Evolutionary conservation across 2,329 filamentous ascomycete species (phyloP).

Genomic region (Claviceps cyperi): DNA sequence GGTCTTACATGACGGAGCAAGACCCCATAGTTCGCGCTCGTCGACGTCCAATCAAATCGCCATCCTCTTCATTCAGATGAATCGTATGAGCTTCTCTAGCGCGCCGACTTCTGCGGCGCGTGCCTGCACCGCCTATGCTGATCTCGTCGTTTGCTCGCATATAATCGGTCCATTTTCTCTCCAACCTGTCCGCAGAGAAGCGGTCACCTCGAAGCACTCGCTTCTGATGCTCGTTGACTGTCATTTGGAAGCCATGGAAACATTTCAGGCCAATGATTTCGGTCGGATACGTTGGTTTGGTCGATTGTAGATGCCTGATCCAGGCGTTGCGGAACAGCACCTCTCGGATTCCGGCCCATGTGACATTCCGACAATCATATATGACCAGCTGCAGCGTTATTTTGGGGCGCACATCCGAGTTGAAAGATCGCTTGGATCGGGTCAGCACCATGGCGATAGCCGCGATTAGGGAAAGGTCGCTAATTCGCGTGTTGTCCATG

Average conservation of each 20-base stretch:
- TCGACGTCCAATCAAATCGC: constrained; percentile 39
- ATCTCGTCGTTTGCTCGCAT: constrained; percentile 89
- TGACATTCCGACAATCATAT: constrained; percentile 85
- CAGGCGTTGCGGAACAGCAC: constrained; percentile 76
- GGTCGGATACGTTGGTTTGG: constrained; percentile 45
- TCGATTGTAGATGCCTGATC: constrained; percentile 34
- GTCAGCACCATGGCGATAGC: constrained; percentile 65
- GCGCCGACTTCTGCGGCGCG: constrained; percentile 56
- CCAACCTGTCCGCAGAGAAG: constrained; percentile 58
- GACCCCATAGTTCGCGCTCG: constrained; percentile 49
- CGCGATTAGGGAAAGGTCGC: constrained; percentile 73
- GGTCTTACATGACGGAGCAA: constrained; percentile 48
- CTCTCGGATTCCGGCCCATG: constrained; percentile 82
- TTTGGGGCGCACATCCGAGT: constrained; percentile 27
- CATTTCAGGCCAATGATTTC: constrained; percentile 81
- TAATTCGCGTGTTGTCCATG: constrained; percentile 87
- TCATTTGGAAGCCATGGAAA: constrained; percentile 91
- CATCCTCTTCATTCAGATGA: constrained; percentile 70
- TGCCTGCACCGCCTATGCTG: constrained; percentile 49
- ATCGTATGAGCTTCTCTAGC: constrained; percentile 69
- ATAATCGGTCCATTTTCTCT: constrained; percentile 84
- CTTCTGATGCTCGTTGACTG: constrained; percentile 84
- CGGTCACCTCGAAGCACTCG: constrained; percentile 68
- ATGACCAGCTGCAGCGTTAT: constrained; percentile 63
- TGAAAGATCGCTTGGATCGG: constrained; percentile 36